Base-by-base conservation (phyloP, 225 moss, liverwort and hornwort genomes). In the Asterella californica region DNA sequence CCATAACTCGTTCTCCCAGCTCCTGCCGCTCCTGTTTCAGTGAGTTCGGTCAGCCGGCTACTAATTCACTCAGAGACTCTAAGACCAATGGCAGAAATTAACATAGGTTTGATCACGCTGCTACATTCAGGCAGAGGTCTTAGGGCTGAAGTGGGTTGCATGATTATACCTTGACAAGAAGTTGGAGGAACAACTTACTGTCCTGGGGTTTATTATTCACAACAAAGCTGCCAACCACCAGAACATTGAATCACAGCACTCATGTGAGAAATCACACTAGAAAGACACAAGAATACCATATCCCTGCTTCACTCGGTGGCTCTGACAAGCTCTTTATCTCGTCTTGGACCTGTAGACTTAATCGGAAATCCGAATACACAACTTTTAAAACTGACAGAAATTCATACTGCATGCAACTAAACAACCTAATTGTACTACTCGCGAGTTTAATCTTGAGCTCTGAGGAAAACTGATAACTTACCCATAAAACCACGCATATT, bases 1-100 rank as follows among this genome's bases (percentile, higher is more conserved):
- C 96, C 96, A 96, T 96, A 22, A 96, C 96, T 85, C 96, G 90
- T 82, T 96, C 96, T 76, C 94, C 96, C 74, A 96, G 87, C 89
- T 94, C 96, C 76, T 94, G 96, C 82, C 84, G 87, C 78, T 96
- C 96, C 96, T 96, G 86, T 38, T 34, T 76, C 33, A 76, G 34
- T 25, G 14, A 76, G 10, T 0, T 18, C 21, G 37, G 36, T 76
- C 24, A 76, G 53, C 36, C 34, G 4, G 33, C 21, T 59, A n/a
- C 17, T 5, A 37, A 67, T 4, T 67, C 34, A 48, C 14, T 11
- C 15, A 21, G 24, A 25, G 12, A 0, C 45, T 25, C 47, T n/a
- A 71, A 47, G 25, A 71, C 36, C 36, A 38, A 11, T 17, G 7
- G 18, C 59, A 45, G 24, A 18, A 70, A 78, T 25, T 25, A 18